phyloP scores from a whole-genome alignment of 495 filamentous ascomycete genomes.

The Cudoniella acicularis region DNA sequence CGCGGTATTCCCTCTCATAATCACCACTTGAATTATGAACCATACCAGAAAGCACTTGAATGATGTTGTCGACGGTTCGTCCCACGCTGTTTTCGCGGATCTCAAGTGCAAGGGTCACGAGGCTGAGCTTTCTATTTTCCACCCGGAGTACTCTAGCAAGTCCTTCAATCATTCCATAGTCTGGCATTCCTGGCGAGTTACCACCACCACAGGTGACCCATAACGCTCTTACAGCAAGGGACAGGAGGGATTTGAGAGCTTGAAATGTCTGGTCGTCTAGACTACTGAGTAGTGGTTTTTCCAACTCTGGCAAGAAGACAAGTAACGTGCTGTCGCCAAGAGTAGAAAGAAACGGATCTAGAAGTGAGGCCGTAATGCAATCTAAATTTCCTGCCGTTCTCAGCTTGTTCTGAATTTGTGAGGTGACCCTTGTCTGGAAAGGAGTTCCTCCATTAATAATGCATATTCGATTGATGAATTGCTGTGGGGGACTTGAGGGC shows the following conservation, averaged over 20 bases:
- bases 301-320: slow-evolving; percentile 9
- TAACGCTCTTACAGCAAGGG: slow-evolving; percentile 28
- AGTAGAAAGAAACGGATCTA: background rate
- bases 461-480: background rate
- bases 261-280: slow-evolving; percentile 21
- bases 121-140: background rate
- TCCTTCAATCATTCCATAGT: slow-evolving; percentile 18
- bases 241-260: slow-evolving; percentile 34
- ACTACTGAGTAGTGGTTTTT: background rate
- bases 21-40: too few species aligned
- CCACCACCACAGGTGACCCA: slow-evolving; percentile 19
- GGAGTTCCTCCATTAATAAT: background rate
- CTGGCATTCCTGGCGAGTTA: slow-evolving; percentile 23
- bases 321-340: background rate
- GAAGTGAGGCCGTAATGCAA: background rate
- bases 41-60: background rate
- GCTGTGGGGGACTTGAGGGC: background rate
- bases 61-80: background rate
- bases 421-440: background rate
- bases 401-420: background rate
- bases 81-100: background rate
- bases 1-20: slow-evolving; percentile 3
- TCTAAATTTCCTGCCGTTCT: background rate
- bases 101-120: background rate
- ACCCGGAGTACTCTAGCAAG: slow-evolving; percentile 7